phyloP scores from a whole-genome alignment of 2,329 filamentous ascomycete species.

The Claviceps sp. region DNA sequence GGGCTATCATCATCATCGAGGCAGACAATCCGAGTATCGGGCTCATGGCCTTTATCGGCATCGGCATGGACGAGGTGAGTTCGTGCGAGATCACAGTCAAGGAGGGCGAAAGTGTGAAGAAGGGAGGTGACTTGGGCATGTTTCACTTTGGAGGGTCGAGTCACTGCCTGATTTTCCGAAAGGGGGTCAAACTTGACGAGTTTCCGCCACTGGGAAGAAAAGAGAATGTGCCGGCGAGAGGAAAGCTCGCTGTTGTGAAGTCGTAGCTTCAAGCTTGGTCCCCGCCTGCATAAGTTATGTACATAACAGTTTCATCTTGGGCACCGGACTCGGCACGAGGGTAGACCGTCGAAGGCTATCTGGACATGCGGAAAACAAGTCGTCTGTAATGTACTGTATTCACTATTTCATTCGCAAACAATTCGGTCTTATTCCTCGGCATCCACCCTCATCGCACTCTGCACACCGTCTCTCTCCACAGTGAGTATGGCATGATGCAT shows the following conservation, averaged over 20 bases:
- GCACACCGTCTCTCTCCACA: no score
- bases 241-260: constrained; percentile 21
- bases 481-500: no score
- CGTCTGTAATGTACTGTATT: no score
- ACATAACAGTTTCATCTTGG: no score
- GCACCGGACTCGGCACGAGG: no score
- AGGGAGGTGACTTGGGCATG: constrained; percentile 63
- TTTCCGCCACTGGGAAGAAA: constrained; percentile 22
- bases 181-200: constrained; percentile 34
- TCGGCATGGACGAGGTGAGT: constrained; percentile 68
- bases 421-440: no score
- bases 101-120: constrained; percentile 50
- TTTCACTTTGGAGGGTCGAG: constrained; percentile 69
- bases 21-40: constrained; percentile 55
- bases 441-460: no score
- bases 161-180: constrained; percentile 54
- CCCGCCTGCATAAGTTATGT: no score
- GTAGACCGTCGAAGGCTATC: no score
- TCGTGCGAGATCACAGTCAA: constrained; percentile 58
- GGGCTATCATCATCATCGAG: constrained; percentile 57
- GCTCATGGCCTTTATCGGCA: constrained; percentile 54
- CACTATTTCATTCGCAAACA: no score
- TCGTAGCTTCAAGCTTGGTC: background rate
- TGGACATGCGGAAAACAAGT: no score
- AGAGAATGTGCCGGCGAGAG: constrained; percentile 26